Percentiles rank a stretch among this genome's conserved stretches.
Evolutionary conservation across 192 early-diverging fungal species (phyloP).

Genomic region (Geranomyces variabilis): DNA sequence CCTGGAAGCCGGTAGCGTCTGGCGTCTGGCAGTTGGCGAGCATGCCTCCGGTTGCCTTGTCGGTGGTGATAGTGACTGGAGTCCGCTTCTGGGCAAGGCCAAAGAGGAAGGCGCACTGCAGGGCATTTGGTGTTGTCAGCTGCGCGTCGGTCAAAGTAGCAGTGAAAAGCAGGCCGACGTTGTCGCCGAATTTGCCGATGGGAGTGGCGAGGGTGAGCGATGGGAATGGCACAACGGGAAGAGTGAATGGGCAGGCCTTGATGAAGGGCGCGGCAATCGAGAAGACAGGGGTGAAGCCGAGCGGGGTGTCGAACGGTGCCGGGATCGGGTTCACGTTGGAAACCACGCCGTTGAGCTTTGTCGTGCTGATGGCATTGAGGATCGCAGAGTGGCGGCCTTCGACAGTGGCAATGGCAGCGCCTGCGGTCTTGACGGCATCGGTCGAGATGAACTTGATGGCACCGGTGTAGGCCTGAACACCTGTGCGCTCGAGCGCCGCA

Average conservation of each 20-base stretch:
- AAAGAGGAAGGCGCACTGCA: conserved; percentile 31
- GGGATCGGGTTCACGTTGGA: conserved; percentile 37
- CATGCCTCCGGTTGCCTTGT: conserved; percentile 14
- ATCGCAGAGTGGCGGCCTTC: conserved; percentile 59
- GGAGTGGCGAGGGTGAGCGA: conserved; percentile 20
- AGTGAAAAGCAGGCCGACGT: conserved; percentile 21
- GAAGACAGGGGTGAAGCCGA: conserved; percentile 45
- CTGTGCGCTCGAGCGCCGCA: conserved; percentile 51
- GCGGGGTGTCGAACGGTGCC: conserved; percentile 53
- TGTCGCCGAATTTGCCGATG: conserved; percentile 30
- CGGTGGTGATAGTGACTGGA: conserved; percentile 17
- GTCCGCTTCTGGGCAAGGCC: conserved; percentile 37
- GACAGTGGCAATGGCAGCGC: conserved; percentile 55
- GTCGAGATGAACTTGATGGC: conserved; percentile 42
- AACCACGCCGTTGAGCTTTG: neutral
- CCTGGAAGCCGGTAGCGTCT: conserved; percentile 27
- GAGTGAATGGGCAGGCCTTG: conserved; percentile 40
- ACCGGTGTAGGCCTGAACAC: conserved; percentile 58
- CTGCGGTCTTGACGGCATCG: conserved; percentile 52
- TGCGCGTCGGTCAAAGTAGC: conserved; percentile 20
- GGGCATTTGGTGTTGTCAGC: conserved; percentile 6
- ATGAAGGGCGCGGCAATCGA: conserved; percentile 56
- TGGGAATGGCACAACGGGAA: conserved; percentile 46
- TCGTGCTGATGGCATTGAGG: conserved; percentile 45
- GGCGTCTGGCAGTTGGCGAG: conserved; percentile 32